A percentile compares a stretch with the other conserved stretches of the same genome.
These are phyloP conservation scores for Apiotrichum montevideense DNA, from an alignment of 1,284 basidiomycete genomes.

Conservation along the genomic window DNA sequence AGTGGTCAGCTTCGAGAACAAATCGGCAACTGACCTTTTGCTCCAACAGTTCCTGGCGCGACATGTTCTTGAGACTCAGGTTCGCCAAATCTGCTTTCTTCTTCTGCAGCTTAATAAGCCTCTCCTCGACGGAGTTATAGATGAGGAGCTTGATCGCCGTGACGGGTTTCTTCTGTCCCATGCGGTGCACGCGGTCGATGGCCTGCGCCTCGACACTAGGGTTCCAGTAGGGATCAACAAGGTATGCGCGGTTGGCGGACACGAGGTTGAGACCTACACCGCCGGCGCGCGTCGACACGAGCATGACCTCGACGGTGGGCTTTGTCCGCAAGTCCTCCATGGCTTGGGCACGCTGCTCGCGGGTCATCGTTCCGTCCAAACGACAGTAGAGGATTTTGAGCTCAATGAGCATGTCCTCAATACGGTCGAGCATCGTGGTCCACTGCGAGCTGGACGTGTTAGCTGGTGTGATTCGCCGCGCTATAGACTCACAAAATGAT, in stretches of 20 bases:
- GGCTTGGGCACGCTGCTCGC: constrained; percentile 80
- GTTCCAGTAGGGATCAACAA: constrained; percentile 89
- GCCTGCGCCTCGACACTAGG: constrained; percentile 95
- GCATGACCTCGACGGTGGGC: constrained; percentile 77
- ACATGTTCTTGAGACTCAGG: constrained; percentile 73
- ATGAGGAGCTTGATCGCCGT: constrained; percentile 88
- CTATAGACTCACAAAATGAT: constrained; percentile 80
- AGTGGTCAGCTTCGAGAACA: constrained; percentile 40
- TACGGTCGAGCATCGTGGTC: constrained; percentile 91
- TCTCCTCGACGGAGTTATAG: constrained; percentile 85
- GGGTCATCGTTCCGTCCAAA: constrained; percentile 93
- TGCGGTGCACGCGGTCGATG: constrained; percentile 87
- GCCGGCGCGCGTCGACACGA: constrained; percentile 93
- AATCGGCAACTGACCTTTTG: constrained; percentile 55
- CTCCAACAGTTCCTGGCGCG: constrained; percentile 73
- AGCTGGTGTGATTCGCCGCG: constrained; percentile 46
- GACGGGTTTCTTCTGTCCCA: constrained; percentile 87
- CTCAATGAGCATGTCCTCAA: constrained; percentile 81
- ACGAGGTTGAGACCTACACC: constrained; percentile 94
- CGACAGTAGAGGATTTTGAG: constrained; percentile 78
- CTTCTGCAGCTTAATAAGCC: constrained; percentile 79
- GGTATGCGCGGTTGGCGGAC: constrained; percentile 82
- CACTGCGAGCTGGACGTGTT: constrained; percentile 64
- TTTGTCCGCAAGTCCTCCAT: constrained; percentile 85
- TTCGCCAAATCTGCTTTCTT: constrained; percentile 92